Base-by-base conservation (phyloP, 2,329 filamentous ascomycete species). In the Myriosclerotinia curreyana region DNA sequence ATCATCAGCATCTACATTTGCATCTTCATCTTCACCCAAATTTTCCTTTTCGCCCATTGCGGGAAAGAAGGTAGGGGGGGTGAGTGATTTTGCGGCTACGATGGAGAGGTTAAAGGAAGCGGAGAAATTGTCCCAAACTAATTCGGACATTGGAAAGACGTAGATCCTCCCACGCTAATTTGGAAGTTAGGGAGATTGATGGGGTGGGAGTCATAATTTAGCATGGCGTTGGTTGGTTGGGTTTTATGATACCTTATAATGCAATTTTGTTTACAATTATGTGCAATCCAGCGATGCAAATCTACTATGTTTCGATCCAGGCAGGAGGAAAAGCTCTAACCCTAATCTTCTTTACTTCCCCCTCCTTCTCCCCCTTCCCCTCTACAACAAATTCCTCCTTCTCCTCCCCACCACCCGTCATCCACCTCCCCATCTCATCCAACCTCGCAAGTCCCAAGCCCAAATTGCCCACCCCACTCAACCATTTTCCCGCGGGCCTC, bases 341-440 rank as follows among this genome's bases (percentile, higher is more conserved):
- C 69, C 81, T 84, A 20, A 85, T 78, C 52, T 80, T 80, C 52
- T 77, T 75, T 12, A 73, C 70, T 42, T 72, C 71, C 2, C 63
- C 75, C 53, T 77, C 75, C 14, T 72, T 71, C 40, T 72, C 72
- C 4, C 63, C 74, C 3, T 76, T 78, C 71, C 79, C 80, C 22
- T 80, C 78, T 68, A 84, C 73, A 14, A 78, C 75, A 71, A 85
- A 85, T 62, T 78, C 75, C 53, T 56, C 86, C 64, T 85, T 84
- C 6, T 86, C 89, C 2, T 89, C 20, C 11, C 42, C 42, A 46
- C 17, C 17, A 9, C n/a, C 89, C 62, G 95, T 78, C 42, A 80
- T 80, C 55, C 95, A 79, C 73, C 92, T 89, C 6, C 91, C 96
- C 93, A 97, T 97, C 74, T 88, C 87, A 78, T 96, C 92, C 70